phyloP scores from a whole-genome alignment of 176 grass and related monocot species.

The Miscanthus lutarioriparius region DNA sequence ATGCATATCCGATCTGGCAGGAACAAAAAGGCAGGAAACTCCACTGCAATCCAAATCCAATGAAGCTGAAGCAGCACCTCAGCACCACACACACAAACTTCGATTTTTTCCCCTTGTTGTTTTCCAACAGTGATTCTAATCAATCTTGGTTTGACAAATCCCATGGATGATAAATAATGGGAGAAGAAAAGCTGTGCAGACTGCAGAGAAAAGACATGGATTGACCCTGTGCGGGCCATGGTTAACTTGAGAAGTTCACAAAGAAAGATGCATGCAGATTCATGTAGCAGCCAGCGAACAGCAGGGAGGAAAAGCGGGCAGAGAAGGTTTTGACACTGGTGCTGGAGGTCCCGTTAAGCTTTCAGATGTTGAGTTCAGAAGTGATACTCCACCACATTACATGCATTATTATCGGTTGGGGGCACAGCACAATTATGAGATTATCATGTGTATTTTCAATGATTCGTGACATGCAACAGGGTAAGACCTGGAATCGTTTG shows the following conservation, averaged over 20 bases:
- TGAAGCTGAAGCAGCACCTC: conserved; percentile 36
- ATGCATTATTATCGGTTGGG: conserved; percentile 25
- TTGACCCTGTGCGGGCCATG: conserved; percentile 25
- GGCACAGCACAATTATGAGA: conserved; percentile 34
- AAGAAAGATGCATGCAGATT: conserved; percentile 4
- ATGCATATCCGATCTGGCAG: conserved; percentile 43
- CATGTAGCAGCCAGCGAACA: neutral
- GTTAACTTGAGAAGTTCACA: conserved; percentile 55
- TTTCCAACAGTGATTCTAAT: conserved; percentile 5
- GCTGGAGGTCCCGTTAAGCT: conserved; percentile 36
- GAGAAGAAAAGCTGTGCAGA: neutral
- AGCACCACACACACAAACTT: neutral
- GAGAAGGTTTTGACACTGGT: conserved; percentile 10
- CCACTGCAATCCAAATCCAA: no score
- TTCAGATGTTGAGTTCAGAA: conserved; percentile 32
- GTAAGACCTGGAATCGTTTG: conserved; percentile 5
- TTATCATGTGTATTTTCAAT: conserved; percentile 32
- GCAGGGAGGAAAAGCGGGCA: neutral
- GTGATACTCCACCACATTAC: conserved; percentile 41
- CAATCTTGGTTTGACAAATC: neutral
- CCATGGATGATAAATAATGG: neutral
- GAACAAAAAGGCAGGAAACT: no score
- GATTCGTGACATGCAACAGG: conserved; percentile 1
- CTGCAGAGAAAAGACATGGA: conserved; percentile 17
- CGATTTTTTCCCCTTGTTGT: no score